phyloP scores from a whole-genome alignment of 78 protist genomes.

The Dictyostelium capitatum region DNA sequence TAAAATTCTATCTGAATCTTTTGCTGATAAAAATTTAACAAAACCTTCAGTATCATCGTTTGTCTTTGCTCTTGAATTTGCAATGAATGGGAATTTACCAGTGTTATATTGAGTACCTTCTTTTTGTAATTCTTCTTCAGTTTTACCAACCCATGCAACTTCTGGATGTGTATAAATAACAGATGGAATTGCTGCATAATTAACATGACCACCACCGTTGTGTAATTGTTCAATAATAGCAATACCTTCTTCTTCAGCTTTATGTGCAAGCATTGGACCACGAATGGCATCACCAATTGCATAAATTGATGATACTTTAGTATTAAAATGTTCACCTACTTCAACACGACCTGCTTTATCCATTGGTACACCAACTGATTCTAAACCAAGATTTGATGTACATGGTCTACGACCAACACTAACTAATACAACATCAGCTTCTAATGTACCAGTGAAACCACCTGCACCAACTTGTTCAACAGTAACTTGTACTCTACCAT shows the following conservation, averaged over 20 bases:
- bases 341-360: slow-evolving; percentile 92
- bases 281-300: slow-evolving; percentile 99
- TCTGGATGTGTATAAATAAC: slow-evolving; percentile 99
- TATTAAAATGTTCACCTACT: slow-evolving; percentile 88
- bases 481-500: slow-evolving; percentile 74
- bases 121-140: slow-evolving; percentile 96
- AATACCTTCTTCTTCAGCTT: slow-evolving; percentile 98
- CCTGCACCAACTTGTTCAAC: slow-evolving; percentile 87
- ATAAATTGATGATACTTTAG: slow-evolving; percentile 92
- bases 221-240: slow-evolving; percentile 89
- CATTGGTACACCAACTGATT: slow-evolving; percentile 86
- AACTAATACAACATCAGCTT: slow-evolving; percentile 95
- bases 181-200: slow-evolving; percentile 98
- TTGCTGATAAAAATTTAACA: slow-evolving; percentile 95
- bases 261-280: slow-evolving; percentile 99
- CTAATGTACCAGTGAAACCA: slow-evolving; percentile 46
- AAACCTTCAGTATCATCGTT: slow-evolving; percentile 95
- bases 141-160: slow-evolving; percentile 99
- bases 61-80: slow-evolving; percentile 98
- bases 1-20: slow-evolving; percentile 91
- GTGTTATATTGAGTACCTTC: slow-evolving; percentile 88
- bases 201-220: slow-evolving; percentile 95
- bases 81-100: slow-evolving; percentile 98
- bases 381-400: slow-evolving; percentile 94
- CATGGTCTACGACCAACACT: slow-evolving; percentile 97